Conservation (phyloP, 2,329 filamentous ascomycete species). For the Stachybotrys elegans region DNA sequence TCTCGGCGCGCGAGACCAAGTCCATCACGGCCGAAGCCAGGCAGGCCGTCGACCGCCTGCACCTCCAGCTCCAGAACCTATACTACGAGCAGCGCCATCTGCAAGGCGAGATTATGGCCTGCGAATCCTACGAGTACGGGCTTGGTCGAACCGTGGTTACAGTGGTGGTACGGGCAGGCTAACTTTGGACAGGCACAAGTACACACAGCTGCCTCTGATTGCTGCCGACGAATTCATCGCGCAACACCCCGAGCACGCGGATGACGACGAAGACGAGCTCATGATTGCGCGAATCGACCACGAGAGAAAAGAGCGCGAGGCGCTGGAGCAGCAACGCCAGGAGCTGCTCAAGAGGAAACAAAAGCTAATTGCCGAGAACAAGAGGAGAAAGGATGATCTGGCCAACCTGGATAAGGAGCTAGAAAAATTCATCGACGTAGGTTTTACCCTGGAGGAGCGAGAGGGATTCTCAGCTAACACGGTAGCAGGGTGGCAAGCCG, state of each 20-base stretch:
- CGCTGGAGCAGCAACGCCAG: constrained; percentile 78
- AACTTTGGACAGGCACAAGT: constrained; percentile 68
- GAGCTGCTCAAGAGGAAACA: constrained; percentile 64
- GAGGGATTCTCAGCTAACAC: constrained; percentile 10
- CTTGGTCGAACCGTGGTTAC: not conserved
- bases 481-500: constrained; percentile 69
- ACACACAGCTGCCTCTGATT: constrained; percentile 81
- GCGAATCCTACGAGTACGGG: constrained; percentile 84
- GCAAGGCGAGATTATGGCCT: constrained; percentile 82
- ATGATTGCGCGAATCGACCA: constrained; percentile 91
- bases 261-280: constrained; percentile 69
- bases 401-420: constrained; percentile 87
- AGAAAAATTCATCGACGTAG: constrained; percentile 86
- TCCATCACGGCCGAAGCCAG: constrained; percentile 78
- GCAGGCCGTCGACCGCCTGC: constrained; percentile 85
- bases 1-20: constrained; percentile 82
- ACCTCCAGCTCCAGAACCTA: constrained; percentile 89
- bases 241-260: constrained; percentile 68
- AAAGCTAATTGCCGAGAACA: constrained; percentile 67
- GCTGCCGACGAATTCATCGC: constrained; percentile 75
- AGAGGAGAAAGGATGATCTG: constrained; percentile 88
- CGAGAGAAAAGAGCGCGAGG: constrained; percentile 78
- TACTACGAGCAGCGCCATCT: constrained; percentile 95
- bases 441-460: constrained; percentile 22
- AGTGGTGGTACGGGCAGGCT: not conserved